These are phyloP conservation scores for Camelina sativa DNA, from an alignment of 345 rosid species.

Conservation along the genomic window DNA sequence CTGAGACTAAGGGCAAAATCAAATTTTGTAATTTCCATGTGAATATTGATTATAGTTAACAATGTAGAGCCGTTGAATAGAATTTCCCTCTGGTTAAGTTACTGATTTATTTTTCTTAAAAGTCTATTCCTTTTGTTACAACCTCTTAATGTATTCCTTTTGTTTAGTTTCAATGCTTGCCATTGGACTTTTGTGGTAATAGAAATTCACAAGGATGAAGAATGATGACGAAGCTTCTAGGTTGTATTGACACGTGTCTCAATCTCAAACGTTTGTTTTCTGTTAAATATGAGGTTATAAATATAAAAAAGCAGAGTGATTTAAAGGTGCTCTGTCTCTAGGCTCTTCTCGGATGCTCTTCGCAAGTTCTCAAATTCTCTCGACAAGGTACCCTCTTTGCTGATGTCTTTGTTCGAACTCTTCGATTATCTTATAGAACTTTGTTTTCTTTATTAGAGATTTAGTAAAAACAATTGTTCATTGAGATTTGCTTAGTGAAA, in stretches of 20 bases:
- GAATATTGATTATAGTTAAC: slow-evolving; percentile 12
- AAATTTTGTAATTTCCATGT: slow-evolving; percentile 3
- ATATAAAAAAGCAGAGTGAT: slow-evolving; percentile 1
- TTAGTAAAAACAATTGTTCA: background rate
- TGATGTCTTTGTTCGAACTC: background rate
- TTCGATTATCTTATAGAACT: background rate
- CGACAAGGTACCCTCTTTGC: slow-evolving; percentile 31
- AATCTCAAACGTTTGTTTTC: slow-evolving; percentile 3
- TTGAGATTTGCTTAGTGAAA: background rate
- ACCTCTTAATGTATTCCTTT: too few relatives aligned
- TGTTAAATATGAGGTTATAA: background rate
- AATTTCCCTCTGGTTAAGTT: background rate
- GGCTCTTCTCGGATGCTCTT: slow-evolving; percentile 30
- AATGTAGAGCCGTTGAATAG: slow-evolving; percentile 32
- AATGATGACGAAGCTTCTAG: slow-evolving; percentile 41
- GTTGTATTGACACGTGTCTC: slow-evolving; percentile 33
- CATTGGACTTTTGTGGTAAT: slow-evolving; percentile 5
- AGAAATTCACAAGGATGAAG: background rate
- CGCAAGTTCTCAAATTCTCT: too few relatives aligned
- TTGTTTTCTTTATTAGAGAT: background rate
- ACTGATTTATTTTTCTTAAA: background rate
- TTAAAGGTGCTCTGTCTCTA: background rate
- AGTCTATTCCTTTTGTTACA: slow-evolving; percentile 14
- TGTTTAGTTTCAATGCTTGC: background rate
- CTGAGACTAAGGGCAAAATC: background rate